phyloP scores from a whole-genome alignment of 192 early-diverging fungal genomes.

The Coemansia javaensis region DNA sequence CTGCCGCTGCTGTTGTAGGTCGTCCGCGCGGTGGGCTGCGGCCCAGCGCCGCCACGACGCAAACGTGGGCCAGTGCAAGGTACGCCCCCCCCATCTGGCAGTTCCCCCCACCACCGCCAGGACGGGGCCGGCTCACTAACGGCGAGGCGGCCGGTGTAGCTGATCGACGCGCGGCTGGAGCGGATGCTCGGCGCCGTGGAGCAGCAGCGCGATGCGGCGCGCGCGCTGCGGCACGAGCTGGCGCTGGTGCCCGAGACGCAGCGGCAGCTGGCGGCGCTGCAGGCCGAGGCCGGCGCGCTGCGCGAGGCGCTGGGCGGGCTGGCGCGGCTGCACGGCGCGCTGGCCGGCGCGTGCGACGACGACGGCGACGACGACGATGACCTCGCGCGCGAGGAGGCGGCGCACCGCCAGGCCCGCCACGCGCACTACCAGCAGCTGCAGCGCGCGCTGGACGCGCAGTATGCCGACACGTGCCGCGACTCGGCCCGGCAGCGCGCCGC shows the following conservation, averaged over 20 bases:
- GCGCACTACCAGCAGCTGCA: constrained; percentile 39
- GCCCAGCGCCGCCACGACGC: constrained; percentile 30
- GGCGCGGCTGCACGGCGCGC: constrained; percentile 18
- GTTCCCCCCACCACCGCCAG: neutral
- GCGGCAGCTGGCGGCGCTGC: constrained; percentile 13
- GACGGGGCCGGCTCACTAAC: neutral
- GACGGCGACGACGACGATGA: constrained; percentile 8
- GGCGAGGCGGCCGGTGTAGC: constrained; percentile 9
- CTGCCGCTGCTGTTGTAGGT: constrained; percentile 21
- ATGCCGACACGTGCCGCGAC: constrained; percentile 24
- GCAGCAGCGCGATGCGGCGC: constrained; percentile 18
- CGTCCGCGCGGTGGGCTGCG: constrained; percentile 21
- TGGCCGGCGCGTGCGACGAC: constrained; percentile 9
- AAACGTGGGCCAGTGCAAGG: constrained; percentile 35
- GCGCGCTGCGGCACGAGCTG: constrained; percentile 10
- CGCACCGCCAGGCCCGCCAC: constrained; percentile 22
- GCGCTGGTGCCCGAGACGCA: constrained; percentile 11
- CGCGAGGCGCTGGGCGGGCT: constrained; percentile 11
- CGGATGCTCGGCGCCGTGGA: constrained; percentile 5
- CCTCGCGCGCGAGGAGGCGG: constrained; percentile 23
- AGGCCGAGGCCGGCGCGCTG: constrained; percentile 15
- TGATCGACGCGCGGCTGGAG: constrained; percentile 17
- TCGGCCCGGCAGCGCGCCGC: constrained; percentile 24
- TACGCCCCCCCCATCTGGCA: neutral
- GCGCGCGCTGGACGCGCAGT: constrained; percentile 40